phyloP scores from a whole-genome alignment of 345 rosid genomes.

The Rhodomyrtus tomentosa region DNA sequence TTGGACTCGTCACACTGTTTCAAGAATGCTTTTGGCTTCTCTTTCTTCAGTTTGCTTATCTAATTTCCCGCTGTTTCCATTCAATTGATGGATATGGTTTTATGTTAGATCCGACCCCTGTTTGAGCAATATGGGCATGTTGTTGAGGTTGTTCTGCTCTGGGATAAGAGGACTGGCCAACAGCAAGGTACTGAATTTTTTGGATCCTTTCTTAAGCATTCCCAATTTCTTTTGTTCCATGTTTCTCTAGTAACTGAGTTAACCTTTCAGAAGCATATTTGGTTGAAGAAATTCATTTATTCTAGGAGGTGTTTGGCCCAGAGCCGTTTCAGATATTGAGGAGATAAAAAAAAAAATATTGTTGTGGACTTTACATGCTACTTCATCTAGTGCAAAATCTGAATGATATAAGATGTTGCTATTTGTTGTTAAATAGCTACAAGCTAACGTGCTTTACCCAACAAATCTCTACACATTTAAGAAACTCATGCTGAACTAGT shows the following conservation, averaged over 20 bases:
- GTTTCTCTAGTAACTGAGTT: not conserved
- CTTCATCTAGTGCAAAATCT: not conserved
- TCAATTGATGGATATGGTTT: slow-evolving; percentile 4
- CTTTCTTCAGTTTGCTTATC: not conserved
- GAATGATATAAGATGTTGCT: not conserved
- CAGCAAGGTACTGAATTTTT: slow-evolving; percentile 41
- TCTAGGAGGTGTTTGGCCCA: not conserved
- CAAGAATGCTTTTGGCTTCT: not conserved
- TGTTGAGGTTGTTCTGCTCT: slow-evolving; percentile 54
- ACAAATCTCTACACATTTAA: not conserved
- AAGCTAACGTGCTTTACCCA: not conserved
- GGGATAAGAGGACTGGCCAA: slow-evolving; percentile 60
- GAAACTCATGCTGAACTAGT: not conserved
- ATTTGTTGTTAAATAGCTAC: not conserved
- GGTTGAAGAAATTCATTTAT: not conserved
- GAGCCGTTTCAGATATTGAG: not conserved
- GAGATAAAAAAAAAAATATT: not conserved
- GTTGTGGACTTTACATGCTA: not conserved
- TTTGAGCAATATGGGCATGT: slow-evolving; percentile 67
- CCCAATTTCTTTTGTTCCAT: not conserved
- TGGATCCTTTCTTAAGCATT: not conserved
- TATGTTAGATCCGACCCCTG: slow-evolving; percentile 45
- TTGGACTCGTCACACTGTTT: not conserved
- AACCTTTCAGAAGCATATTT: not conserved
- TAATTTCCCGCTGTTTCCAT: not conserved